Evolutionary conservation across 768 basidiomycete species (phyloP), one percentile per base, ranked within the genome.

Genomic region (Thelephora aurantiotincta): DNA sequence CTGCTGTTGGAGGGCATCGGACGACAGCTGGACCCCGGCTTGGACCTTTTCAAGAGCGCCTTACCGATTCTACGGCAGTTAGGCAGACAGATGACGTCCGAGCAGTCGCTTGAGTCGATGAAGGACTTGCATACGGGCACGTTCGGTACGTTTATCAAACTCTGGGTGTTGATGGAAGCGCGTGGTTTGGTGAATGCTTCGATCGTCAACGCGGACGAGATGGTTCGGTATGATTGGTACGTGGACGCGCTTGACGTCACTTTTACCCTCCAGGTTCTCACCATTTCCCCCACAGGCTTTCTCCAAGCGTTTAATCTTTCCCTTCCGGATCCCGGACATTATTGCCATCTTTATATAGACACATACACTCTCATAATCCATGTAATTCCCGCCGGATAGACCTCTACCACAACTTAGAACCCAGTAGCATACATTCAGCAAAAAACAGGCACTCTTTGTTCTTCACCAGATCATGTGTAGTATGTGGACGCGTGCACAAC

Each of bases 41-140:
- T 98, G 63, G 96, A 99, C 65, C 62, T 99, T 50, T 97, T 99
- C 72, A 91, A 92, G 59, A 90, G 86, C 65, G 86, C 94, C 18
- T 60, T 98, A 57, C 96, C 96, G 13, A 97, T 98, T 55, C 62
- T 99, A 58, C 68, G 96, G 54, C 84, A 94, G 61, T 67, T 99
- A 12, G 92, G 94, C 11, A 75, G 83, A 48, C 86, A 93, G 65
- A 91, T 98, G 83, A 82, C 89, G 4, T 16, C 38, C 4, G 38
- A 41, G 14, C 38, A 41, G 38, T 77, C 75, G 11, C 75, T 80
- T 48, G 79, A 81, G 51, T 70, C 75, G 57, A 71, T 78, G 48
- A 73, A 68, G 51, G 68, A 76, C 49, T 60, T 84, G 41, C 80
- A 83, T 2, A 73, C 70, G 6, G 78, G 81, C 22, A 79, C 91